phyloP scores from a whole-genome alignment of 805 yeast genomes.

The Sugiyamaella valdiviana region DNA sequence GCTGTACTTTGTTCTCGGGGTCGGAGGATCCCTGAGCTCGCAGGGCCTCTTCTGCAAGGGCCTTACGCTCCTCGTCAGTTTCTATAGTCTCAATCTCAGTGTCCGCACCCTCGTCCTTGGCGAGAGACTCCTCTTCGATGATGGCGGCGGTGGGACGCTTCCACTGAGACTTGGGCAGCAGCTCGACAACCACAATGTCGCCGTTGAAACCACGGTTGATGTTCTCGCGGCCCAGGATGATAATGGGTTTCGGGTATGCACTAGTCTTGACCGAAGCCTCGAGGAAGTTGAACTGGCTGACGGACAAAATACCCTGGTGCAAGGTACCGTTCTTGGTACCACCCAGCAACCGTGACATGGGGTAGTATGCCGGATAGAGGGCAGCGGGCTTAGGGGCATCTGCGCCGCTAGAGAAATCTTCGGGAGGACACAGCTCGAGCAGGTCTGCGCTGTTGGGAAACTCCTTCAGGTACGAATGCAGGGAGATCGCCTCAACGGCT shows the following conservation, averaged over 20 bases:
- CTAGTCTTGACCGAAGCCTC: constrained; percentile 76
- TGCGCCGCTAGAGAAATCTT: constrained; percentile 32
- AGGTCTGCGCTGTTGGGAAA: constrained; percentile 70
- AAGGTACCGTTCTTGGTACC: constrained; percentile 84
- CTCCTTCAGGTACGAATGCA: constrained; percentile 63
- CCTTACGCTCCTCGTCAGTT: constrained; percentile 63
- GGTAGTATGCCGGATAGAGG: constrained; percentile 65
- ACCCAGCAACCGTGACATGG: constrained; percentile 79
- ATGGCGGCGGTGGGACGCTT: constrained; percentile 74
- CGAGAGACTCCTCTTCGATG: constrained; percentile 65
- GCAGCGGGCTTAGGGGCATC: background rate
- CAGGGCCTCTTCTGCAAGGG: constrained; percentile 72
- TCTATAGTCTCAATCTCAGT: constrained; percentile 39
- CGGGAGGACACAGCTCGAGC: constrained; percentile 66
- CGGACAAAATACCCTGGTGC: constrained; percentile 75
- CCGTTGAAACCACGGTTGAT: constrained; percentile 89
- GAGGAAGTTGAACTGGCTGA: constrained; percentile 79
- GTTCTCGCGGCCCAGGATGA: constrained; percentile 75
- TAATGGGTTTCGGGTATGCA: constrained; percentile 71
- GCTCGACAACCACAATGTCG: constrained; percentile 84
- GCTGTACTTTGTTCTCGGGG: constrained; percentile 46
- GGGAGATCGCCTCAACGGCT: constrained; percentile 49
- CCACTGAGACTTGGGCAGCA: constrained; percentile 84
- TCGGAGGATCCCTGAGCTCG: constrained; percentile 37
- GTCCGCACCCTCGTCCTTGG: constrained; percentile 44